Evolutionary conservation across 2,329 filamentous ascomycete species (phyloP).

Genomic region (Xylaria sp.): DNA sequence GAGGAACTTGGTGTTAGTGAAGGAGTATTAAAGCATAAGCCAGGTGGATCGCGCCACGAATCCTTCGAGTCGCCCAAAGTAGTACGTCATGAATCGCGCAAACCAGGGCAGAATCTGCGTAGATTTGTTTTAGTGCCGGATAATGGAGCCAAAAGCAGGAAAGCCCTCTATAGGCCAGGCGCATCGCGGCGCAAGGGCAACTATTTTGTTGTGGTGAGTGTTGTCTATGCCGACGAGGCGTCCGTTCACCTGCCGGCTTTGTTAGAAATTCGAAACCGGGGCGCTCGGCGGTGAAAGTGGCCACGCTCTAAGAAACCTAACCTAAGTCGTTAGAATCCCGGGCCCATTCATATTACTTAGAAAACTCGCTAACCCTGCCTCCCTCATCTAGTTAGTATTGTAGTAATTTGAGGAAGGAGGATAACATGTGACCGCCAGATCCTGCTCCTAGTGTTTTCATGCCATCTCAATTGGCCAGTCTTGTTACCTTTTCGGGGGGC

Average conservation of each 20-base stretch:
- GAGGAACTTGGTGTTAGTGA: not conserved
- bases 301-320: not conserved
- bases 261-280: not conserved
- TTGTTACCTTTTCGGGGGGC: slow-evolving; percentile 7
- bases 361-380: slow-evolving; percentile 9
- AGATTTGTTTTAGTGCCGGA: slow-evolving; percentile 22
- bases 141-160: slow-evolving; percentile 14
- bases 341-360: not conserved
- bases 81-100: not conserved
- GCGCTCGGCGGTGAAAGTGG: not conserved
- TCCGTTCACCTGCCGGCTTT: slow-evolving; percentile 19
- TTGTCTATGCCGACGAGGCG: slow-evolving; percentile 12
- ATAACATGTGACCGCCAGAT: slow-evolving; percentile 26
- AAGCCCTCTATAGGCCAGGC: slow-evolving; percentile 3
- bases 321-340: not conserved
- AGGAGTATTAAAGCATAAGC: slow-evolving; percentile 7
- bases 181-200: slow-evolving; percentile 1
- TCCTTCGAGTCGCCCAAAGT: slow-evolving; percentile 10
- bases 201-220: not conserved
- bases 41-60: slow-evolving; percentile 7
- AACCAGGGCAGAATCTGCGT: not conserved
- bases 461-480: slow-evolving; percentile 21
- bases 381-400: slow-evolving; percentile 30
- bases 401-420: slow-evolving; percentile 33
- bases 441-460: slow-evolving; percentile 19